Percentiles rank a stretch among this genome's conserved stretches.
Conservation (phyloP, 108 stramenopile species). For the Bacterosira constricta region DNA sequence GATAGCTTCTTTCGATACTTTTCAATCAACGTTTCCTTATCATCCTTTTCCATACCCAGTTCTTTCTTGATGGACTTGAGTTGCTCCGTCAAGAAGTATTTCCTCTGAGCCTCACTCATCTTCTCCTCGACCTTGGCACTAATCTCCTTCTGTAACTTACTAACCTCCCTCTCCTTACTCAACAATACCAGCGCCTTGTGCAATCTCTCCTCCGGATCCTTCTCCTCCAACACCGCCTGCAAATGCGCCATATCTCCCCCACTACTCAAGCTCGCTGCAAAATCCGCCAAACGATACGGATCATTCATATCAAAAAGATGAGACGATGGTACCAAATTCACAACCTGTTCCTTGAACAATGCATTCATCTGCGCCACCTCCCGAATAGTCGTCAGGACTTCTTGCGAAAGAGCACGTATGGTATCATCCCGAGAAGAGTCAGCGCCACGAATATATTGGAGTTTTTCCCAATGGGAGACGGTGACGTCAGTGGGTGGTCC, state of each 20-base stretch:
- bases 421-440: slow-evolving; percentile 68
- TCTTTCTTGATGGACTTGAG: slow-evolving; percentile 99
- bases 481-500: slow-evolving; percentile 93
- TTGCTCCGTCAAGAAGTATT: slow-evolving; percentile 96
- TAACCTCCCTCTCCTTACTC: slow-evolving; percentile 88
- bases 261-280: slow-evolving; percentile 90
- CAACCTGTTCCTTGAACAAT: slow-evolving; percentile 92
- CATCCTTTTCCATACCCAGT: slow-evolving; percentile 98
- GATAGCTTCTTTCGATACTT: slow-evolving; percentile 87
- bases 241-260: slow-evolving; percentile 86
- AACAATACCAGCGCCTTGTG: slow-evolving; percentile 90
- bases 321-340: slow-evolving; percentile 48
- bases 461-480: slow-evolving; percentile 88
- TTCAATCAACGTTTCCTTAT: slow-evolving; percentile 92
- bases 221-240: slow-evolving; percentile 93
- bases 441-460: slow-evolving; percentile 55
- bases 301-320: slow-evolving; percentile 89
- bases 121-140: slow-evolving; percentile 94
- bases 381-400: slow-evolving; percentile 92
- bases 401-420: slow-evolving; percentile 94
- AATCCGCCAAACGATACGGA: slow-evolving; percentile 95
- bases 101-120: slow-evolving; percentile 91
- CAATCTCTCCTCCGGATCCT: slow-evolving; percentile 87
- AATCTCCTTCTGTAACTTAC: slow-evolving; percentile 94
- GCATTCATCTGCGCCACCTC: slow-evolving; percentile 94